A percentile compares a stretch with the other conserved stretches of the same genome.
Evolutionary conservation across 345 rosid genomes (phyloP).

Genomic region (Erysimum cheiranthoides): DNA sequence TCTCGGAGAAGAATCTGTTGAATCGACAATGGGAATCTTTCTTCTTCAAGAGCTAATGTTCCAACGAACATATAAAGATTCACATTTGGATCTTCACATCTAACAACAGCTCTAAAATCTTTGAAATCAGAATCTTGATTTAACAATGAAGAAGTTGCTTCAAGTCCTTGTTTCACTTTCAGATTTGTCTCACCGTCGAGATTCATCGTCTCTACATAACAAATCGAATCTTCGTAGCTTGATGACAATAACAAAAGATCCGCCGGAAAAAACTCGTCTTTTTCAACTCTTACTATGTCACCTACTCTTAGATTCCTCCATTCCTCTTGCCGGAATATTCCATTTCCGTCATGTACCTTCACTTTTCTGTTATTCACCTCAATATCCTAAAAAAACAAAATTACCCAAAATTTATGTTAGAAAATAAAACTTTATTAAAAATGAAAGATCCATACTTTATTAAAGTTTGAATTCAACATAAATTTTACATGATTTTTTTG

Average conservation of each 20-base stretch:
- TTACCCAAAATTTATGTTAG: too few relatives aligned
- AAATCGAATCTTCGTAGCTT: constrained; percentile 79
- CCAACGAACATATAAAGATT: constrained; percentile 86
- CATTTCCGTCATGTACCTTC: constrained; percentile 60
- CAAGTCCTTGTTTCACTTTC: constrained; percentile 87
- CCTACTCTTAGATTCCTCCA: constrained; percentile 92
- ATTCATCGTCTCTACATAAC: constrained; percentile 98
- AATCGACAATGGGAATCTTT: constrained; percentile 69
- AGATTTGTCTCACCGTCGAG: constrained; percentile 98
- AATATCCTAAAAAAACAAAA: constrained; percentile 73
- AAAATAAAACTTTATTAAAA: too few relatives aligned
- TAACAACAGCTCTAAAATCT: constrained; percentile 66
- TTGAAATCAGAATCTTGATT: constrained; percentile 61
- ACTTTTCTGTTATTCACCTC: constrained; percentile 88
- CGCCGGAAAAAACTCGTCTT: constrained; percentile 90
- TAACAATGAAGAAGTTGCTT: constrained; percentile 60
- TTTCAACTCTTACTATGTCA: constrained; percentile 81
- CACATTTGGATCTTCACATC: constrained; percentile 96
- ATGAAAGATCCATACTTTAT: constrained; percentile 23
- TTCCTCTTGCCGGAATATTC: constrained; percentile 60
- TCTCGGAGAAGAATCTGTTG: constrained; percentile 91
- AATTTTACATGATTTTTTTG: too few relatives aligned
- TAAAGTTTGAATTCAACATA: background rate
- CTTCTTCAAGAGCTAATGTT: constrained; percentile 64
- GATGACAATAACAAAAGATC: constrained; percentile 87